Evolutionary conservation across 345 rosid species (phyloP).

Genomic region (Trapa bicornis): DNA sequence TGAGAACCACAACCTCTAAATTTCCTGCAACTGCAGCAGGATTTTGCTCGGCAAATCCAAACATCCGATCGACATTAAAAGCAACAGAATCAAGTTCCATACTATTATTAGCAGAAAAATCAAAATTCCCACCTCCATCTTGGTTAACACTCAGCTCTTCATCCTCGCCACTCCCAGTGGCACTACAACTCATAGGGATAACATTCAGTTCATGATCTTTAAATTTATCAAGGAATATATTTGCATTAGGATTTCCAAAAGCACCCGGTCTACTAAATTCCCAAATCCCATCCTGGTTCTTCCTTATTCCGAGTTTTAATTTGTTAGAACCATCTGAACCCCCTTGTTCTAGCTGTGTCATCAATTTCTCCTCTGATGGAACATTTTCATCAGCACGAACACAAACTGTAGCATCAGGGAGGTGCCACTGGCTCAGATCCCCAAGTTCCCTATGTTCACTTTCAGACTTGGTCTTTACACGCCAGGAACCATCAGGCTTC

Average conservation of each 20-base stretch:
- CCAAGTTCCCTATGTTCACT: slow-evolving; percentile 68
- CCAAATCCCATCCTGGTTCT: slow-evolving; percentile 80
- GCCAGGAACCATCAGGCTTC: slow-evolving; percentile 98
- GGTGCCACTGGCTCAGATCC: slow-evolving; percentile 76
- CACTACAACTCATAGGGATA: slow-evolving; percentile 88
- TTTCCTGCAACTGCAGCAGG: slow-evolving; percentile 37
- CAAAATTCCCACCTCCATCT: slow-evolving; percentile 59
- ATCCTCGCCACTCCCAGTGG: slow-evolving; percentile 80
- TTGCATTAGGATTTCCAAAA: slow-evolving; percentile 45
- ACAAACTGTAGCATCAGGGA: slow-evolving; percentile 53
- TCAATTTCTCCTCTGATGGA: slow-evolving; percentile 35
- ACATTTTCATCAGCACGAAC: slow-evolving; percentile 26
- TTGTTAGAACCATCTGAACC: slow-evolving; percentile 60
- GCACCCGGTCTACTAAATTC: slow-evolving; percentile 76
- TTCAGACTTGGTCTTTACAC: slow-evolving; percentile 67
- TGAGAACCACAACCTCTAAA: slow-evolving; percentile 68
- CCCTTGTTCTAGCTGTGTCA: slow-evolving; percentile 51
- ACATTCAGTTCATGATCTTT: slow-evolving; percentile 35
- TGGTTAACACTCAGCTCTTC: slow-evolving; percentile 93
- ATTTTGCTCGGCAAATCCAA: slow-evolving; percentile 39
- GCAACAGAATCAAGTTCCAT: slow-evolving; percentile 70
- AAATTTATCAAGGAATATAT: slow-evolving; percentile 39
- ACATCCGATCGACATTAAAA: slow-evolving; percentile 44
- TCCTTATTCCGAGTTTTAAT: slow-evolving; percentile 82
- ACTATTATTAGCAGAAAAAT: slow-evolving; percentile 38